Conservation (phyloP, 257 asterid species). For the Forsythia suspensa region DNA sequence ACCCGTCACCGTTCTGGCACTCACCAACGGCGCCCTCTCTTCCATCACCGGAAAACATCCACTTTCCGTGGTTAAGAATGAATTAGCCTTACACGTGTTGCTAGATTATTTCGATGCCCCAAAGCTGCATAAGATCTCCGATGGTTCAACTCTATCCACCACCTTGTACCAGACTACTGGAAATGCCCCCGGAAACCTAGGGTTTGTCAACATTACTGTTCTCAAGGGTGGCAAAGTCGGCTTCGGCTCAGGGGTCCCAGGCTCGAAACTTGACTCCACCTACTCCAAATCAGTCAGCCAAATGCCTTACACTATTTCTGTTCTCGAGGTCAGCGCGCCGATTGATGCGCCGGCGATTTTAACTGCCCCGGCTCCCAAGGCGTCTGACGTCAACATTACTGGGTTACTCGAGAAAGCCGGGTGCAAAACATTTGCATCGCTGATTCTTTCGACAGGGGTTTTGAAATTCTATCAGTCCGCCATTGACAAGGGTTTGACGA, state of each 20-base stretch:
- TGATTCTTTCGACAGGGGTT: slow-evolving; percentile 60
- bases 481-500: slow-evolving; percentile 58
- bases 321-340: slow-evolving; percentile 70
- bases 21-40: slow-evolving; percentile 72
- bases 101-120: slow-evolving; percentile 82
- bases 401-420: slow-evolving; percentile 81
- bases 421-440: slow-evolving; percentile 74
- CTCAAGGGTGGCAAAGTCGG: slow-evolving; percentile 84
- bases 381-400: slow-evolving; percentile 59
- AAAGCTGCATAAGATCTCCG: slow-evolving; percentile 83
- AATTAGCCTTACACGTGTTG: slow-evolving; percentile 71
- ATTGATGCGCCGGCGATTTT: slow-evolving; percentile 68
- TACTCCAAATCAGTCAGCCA: slow-evolving; percentile 62
- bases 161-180: slow-evolving; percentile 95
- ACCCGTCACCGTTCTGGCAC: slow-evolving; percentile 76
- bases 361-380: slow-evolving; percentile 62
- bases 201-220: slow-evolving; percentile 87
- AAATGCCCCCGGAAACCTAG: slow-evolving; percentile 71
- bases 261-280: slow-evolving; percentile 59
- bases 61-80: slow-evolving; percentile 58
- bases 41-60: slow-evolving; percentile 62
- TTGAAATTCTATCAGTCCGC: slow-evolving; percentile 59
- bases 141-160: slow-evolving; percentile 81
- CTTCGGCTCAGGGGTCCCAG: slow-evolving; percentile 81
- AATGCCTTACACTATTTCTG: slow-evolving; percentile 71